phyloP scores from a whole-genome alignment of 176 grass and related monocot species.

The Poa pratensis region DNA sequence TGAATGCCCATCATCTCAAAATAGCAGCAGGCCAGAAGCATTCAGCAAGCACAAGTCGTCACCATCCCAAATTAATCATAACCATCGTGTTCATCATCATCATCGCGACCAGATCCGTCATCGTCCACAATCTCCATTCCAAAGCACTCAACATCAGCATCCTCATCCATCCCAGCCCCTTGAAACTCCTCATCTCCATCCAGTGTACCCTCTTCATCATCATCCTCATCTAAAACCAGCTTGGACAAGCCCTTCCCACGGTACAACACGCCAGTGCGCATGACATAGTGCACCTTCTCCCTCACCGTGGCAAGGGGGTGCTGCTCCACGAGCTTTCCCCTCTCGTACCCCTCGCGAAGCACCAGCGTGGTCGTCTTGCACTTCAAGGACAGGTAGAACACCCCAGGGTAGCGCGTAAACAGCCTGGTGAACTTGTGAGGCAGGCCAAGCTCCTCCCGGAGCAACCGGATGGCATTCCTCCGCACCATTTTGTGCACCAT shows the following conservation, averaged over 20 bases:
- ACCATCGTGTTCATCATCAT: conserved; percentile 47
- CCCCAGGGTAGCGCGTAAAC: conserved; percentile 82
- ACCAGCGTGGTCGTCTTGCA: conserved; percentile 87
- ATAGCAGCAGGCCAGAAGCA: neutral
- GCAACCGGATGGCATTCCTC: conserved; percentile 75
- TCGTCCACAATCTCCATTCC: conserved; percentile 66
- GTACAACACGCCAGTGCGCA: conserved; percentile 83
- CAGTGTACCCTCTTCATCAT: conserved; percentile 42
- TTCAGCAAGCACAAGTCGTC: conserved; percentile 25
- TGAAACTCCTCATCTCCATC: conserved; percentile 44
- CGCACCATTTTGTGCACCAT: conserved; percentile 93
- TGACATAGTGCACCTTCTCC: conserved; percentile 86
- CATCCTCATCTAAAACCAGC: conserved; percentile 73
- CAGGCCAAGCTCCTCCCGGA: conserved; percentile 79
- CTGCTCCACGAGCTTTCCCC: conserved; percentile 81
- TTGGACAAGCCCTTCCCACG: conserved; percentile 70
- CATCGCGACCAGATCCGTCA: conserved; percentile 39
- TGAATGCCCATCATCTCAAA: conserved; percentile 13
- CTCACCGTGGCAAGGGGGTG: conserved; percentile 65
- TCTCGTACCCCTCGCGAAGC: conserved; percentile 83
- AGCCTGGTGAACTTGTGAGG: conserved; percentile 89
- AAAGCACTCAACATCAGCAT: conserved; percentile 73
- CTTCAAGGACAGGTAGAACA: conserved; percentile 90
- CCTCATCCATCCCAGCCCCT: conserved; percentile 46
- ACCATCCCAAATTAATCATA: conserved; percentile 43